phyloP scores from a whole-genome alignment of 2,329 filamentous ascomycete species.

The Dactylellina haptotyla region DNA sequence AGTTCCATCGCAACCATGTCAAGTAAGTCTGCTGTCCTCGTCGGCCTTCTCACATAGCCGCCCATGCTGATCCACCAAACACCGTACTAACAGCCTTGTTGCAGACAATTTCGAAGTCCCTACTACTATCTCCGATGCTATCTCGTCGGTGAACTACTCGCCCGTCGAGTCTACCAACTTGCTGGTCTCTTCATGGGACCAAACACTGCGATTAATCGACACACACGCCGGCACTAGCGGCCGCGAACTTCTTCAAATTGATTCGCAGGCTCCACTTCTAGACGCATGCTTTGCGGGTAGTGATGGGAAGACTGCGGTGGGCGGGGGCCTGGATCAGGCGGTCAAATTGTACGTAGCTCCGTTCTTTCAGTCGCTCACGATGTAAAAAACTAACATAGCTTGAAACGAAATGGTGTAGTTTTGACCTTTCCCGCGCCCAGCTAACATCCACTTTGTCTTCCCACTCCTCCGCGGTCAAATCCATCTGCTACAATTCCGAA shows the following conservation, averaged over 20 bases:
- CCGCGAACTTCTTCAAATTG: slow-evolving; percentile 76
- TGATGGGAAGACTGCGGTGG: slow-evolving; percentile 84
- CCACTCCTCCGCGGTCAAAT: slow-evolving; percentile 82
- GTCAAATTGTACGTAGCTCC: slow-evolving; percentile 73
- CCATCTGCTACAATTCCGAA: slow-evolving; percentile 80
- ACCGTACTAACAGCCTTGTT: slow-evolving; percentile 37
- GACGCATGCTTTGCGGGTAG: slow-evolving; percentile 86
- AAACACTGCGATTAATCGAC: slow-evolving; percentile 89
- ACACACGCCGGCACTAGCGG: slow-evolving; percentile 68
- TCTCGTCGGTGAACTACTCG: slow-evolving; percentile 87
- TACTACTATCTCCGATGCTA: slow-evolving; percentile 83
- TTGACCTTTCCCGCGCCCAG: slow-evolving; percentile 77
- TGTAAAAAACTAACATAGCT: background rate
- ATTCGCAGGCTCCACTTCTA: slow-evolving; percentile 84
- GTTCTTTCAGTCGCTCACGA: background rate
- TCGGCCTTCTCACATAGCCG: background rate
- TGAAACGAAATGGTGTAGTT: slow-evolving; percentile 61
- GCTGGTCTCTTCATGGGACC: slow-evolving; percentile 95
- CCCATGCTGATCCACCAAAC: slow-evolving; percentile 44
- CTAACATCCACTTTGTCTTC: slow-evolving; percentile 75
- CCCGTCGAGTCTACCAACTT: slow-evolving; percentile 78
- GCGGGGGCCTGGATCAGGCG: slow-evolving; percentile 84
- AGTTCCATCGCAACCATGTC: slow-evolving; percentile 27
- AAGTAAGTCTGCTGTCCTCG: slow-evolving; percentile 27
- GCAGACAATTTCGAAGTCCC: slow-evolving; percentile 76